Conservation (phyloP, 1,284 basidiomycete species). For the Lentinus polychrous region DNA sequence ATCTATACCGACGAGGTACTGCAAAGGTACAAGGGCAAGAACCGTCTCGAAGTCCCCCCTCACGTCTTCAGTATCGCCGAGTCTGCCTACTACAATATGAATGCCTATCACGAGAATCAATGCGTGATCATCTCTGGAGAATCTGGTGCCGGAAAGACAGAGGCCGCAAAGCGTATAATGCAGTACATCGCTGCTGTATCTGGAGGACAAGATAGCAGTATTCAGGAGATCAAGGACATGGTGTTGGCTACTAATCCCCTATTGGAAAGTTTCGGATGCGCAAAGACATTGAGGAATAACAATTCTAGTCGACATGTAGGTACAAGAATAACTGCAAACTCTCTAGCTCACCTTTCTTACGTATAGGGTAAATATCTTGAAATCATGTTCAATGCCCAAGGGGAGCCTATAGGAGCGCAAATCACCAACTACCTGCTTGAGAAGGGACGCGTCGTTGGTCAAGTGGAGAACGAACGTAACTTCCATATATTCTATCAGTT, state of each 20-base stretch:
- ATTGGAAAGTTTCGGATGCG: constrained; percentile 97
- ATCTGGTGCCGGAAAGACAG: constrained; percentile 95
- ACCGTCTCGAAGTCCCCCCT: constrained; percentile 94
- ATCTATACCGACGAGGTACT: constrained; percentile 93
- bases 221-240: constrained; percentile 99
- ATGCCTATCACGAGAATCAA: constrained; percentile 98
- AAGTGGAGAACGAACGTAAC: constrained; percentile 94
- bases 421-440: constrained; percentile 99
- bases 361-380: constrained; percentile 94
- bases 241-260: constrained; percentile 98
- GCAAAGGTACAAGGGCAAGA: constrained; percentile 91
- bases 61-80: constrained; percentile 99
- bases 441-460: constrained; percentile 95
- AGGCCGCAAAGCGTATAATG: constrained; percentile 98
- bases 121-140: constrained; percentile 99
- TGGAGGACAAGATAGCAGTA: constrained; percentile 76
- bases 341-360: not conserved
- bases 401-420: constrained; percentile 94
- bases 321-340: constrained; percentile 16
- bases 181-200: constrained; percentile 99
- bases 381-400: constrained; percentile 95
- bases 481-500: constrained; percentile 99
- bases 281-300: constrained; percentile 98
- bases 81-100: constrained; percentile 98
- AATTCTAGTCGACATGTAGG: constrained; percentile 96